These are phyloP conservation scores for Tilletia caries DNA, from an alignment of 1,284 basidiomycete genomes.

Conservation along the genomic window DNA sequence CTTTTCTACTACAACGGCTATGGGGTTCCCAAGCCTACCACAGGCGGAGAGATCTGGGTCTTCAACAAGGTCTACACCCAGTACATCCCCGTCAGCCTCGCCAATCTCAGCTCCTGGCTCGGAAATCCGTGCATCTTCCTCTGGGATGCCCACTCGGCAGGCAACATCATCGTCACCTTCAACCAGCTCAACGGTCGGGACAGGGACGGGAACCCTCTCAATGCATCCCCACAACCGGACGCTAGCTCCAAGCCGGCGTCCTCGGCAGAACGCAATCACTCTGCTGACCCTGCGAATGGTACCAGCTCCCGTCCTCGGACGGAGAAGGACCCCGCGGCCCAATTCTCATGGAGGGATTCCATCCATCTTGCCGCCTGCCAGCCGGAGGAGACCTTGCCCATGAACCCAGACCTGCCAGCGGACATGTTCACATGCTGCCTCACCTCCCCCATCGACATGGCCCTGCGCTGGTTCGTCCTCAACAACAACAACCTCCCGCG, in stretches of 20 bases:
- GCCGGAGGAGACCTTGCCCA: conserved; percentile 84
- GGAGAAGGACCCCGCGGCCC: conserved; percentile 58
- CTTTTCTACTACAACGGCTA: conserved; percentile 99
- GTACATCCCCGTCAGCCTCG: conserved; percentile 92
- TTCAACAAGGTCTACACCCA: conserved; percentile 98
- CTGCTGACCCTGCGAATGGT: conserved; percentile 30
- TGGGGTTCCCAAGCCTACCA: conserved; percentile 93
- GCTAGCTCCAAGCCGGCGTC: not conserved
- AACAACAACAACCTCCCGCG: conserved; percentile 62
- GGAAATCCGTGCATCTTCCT: conserved; percentile 90
- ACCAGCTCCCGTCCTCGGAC: conserved; percentile 51
- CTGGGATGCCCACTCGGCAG: conserved; percentile 97
- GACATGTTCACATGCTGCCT: conserved; percentile 97
- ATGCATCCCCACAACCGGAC: conserved; percentile 53
- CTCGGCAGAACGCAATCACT: conserved; percentile 17
- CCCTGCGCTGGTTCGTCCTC: conserved; percentile 87
- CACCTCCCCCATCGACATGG: conserved; percentile 96
- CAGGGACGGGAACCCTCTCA: conserved; percentile 63
- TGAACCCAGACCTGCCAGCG: conserved; percentile 92
- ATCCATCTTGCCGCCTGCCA: conserved; percentile 94
- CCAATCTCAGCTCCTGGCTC: conserved; percentile 82
- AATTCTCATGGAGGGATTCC: conserved; percentile 68
- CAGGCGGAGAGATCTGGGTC: conserved; percentile 96
- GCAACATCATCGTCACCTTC: conserved; percentile 87
- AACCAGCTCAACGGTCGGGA: conserved; percentile 68